Evolutionary conservation across 78 protist genomes (phyloP), one percentile per base, ranked within the genome.

Genomic region (Dictyostelium purpureum): DNA sequence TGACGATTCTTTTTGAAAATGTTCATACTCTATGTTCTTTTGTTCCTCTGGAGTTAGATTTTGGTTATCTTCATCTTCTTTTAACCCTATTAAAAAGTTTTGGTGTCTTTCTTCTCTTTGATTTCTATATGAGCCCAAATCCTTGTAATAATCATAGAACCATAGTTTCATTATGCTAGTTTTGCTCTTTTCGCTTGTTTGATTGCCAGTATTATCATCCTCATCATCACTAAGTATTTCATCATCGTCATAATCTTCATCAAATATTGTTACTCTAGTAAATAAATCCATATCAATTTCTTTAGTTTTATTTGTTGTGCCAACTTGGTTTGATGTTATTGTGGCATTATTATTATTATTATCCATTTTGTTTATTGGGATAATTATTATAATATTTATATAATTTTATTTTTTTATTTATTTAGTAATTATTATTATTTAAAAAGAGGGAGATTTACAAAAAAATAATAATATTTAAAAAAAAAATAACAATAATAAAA

Each of bases 201-300:
- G 49, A 37, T 52, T 78, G 18, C 12, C 40, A 40, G 31, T 59
- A 57, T 40, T 77, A 14, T 26, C 35, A 12, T 52, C 66, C 11
- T 52, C 49, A 57, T 57, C 42, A 4, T 26, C 38, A 51, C 43
- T 38, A 35, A 43, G 40, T 18, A 51, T 16, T 49, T 45, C 51
- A n/a, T 81, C 54, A 54, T 61, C 66, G 42, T 49, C 49, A 42
- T n/a, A 24, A 19, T 2, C 10, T 56, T 83, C 75, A 85, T 73
- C 82, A 61, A 85, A 85, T 24, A 85, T 43, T 2, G 92, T 85
- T 7, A 85, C 75, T 40, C 92, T 82, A 40, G 92, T 85, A 54
- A 85, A 51, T 61, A 85, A 31, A 11, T 45, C 40, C 52, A 85
- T 42, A 85, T 85, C 92, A 16, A 82, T 51, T 54, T 69, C 76